A percentile compares a stretch with the other conserved stretches of the same genome.
Evolutionary conservation across 2,329 filamentous ascomycete species (phyloP).

Genomic region (Alternaria sp.): DNA sequence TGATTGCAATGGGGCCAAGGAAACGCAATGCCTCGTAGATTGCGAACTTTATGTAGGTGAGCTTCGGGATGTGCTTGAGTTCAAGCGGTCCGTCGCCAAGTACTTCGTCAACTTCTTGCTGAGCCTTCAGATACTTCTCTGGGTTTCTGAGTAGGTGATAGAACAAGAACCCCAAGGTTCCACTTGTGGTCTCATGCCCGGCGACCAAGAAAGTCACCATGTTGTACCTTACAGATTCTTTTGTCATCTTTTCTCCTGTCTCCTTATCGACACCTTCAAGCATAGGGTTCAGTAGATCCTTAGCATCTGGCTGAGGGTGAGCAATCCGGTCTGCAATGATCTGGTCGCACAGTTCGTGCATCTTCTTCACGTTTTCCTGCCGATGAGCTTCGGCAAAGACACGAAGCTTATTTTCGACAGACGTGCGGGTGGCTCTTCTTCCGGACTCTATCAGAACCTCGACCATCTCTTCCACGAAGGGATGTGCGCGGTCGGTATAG

Average conservation of each 20-base stretch:
- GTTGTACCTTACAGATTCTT: constrained; percentile 12
- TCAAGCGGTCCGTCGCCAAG: constrained; percentile 10
- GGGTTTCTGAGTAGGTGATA: constrained; percentile 14
- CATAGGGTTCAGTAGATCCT: constrained; percentile 15
- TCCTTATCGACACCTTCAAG: constrained; percentile 12
- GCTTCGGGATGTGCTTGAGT: constrained; percentile 1
- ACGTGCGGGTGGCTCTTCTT: constrained; percentile 6
- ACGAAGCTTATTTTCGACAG: constrained; percentile 13
- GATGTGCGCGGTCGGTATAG: constrained; percentile 10
- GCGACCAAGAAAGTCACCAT: constrained; percentile 17
- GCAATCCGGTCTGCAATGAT: constrained; percentile 14
- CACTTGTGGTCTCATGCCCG: constrained; percentile 17
- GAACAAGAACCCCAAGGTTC: constrained; percentile 11
- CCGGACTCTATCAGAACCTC: constrained; percentile 14
- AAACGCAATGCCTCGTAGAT: constrained; percentile 15
- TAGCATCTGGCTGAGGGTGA: constrained; percentile 11
- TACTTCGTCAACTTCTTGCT: constrained; percentile 15
- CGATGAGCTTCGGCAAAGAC: constrained; percentile 13
- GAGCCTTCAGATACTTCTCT: constrained; percentile 10
- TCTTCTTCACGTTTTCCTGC: constrained; percentile 15
- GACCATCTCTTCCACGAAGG: constrained; percentile 14
- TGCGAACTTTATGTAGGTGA: constrained; percentile 11
- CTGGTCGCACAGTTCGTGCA: constrained; percentile 15
- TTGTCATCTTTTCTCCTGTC: constrained; percentile 17
- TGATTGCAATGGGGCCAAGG: constrained; percentile 11